phyloP scores from a whole-genome alignment of 2,329 filamentous ascomycete species.

The Colletotrichum sojae region DNA sequence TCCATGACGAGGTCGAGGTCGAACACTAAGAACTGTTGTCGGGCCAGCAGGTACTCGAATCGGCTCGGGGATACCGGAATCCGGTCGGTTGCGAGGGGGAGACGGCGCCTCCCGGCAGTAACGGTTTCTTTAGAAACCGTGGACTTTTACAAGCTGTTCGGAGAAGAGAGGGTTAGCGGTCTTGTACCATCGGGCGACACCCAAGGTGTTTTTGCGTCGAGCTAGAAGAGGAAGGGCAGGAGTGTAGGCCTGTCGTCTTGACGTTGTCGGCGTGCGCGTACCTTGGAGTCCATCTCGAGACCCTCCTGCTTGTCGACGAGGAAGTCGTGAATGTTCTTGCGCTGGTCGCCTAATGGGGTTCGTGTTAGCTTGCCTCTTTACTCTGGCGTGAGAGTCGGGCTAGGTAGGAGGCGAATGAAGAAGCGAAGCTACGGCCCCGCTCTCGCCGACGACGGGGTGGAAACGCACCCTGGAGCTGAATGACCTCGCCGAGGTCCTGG shows the following conservation, averaged over 20 bases:
- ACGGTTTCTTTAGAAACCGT: conserved; percentile 70
- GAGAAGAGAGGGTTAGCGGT: conserved; percentile 2
- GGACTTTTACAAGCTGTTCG: conserved; percentile 58
- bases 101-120: conserved; percentile 52
- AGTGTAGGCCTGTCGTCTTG: not conserved
- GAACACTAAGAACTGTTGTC: not conserved
- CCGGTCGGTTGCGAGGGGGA: conserved; percentile 39
- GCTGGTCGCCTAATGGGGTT: conserved; percentile 77
- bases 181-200: not conserved
- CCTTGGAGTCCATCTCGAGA: conserved; percentile 85
- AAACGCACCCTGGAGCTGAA: conserved; percentile 41
- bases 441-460: not conserved
- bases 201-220: not conserved
- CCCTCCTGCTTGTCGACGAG: conserved; percentile 90
- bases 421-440: not conserved
- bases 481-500: conserved; percentile 42
- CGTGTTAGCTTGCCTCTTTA: conserved; percentile 3
- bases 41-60: conserved; percentile 19
- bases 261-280: conserved; percentile 8
- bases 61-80: conserved; percentile 23
- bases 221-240: not conserved
- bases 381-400: not conserved
- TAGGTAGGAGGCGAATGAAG: too few species aligned
- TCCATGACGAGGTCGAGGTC: conserved; percentile 10
- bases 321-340: conserved; percentile 93